Base-by-base conservation (phyloP, 2,329 filamentous ascomycete species). In the Ambrosiella cleistominuta region DNA sequence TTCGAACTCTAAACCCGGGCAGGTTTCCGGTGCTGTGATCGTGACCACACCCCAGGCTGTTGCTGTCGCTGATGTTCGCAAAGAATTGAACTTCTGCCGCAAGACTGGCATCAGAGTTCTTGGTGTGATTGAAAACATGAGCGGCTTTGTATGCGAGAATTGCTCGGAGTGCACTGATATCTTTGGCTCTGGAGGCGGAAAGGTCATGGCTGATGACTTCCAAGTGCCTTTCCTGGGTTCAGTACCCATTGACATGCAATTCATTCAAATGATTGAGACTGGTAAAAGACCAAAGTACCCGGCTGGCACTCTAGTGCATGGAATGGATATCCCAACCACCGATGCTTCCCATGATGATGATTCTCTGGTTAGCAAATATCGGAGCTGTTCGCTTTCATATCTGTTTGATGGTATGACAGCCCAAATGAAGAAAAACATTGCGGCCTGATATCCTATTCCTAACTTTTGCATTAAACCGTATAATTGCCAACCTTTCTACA, bases 61-160 rank as follows among this genome's bases (percentile, higher is more conserved):
- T 54, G 84, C 88, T 11, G 95, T 91, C 36, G 86, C 88, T 0
- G 93, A 98, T 67, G 93, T 98, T 42, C 84, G 88, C 66, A 96
- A 95, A 68, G 90, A 95, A 70, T 78, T 95, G 62, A 95, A 95
- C 68, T 95, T 96, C 67, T 96, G 90, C 71, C 75, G 75, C 56
- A 95, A 95, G 72, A 91, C 87, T 1, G 79, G 80, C 37, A 83
- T 95, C 54, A 75, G 77, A 1, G 81, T 94, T 40, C 74, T 97
- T 9, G 93, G 93, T 0, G 90, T 98, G 0, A 79, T 98, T 51
- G 93, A 98, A 72, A 98, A 98, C 68, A 97, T 98, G 93, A 85
- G 83, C 63, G 88, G 88, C 1, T 94, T 87, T 65, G 85, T 93
- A n/a, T 93, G 87, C 66, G 82, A 82, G 6, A 79, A 84, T 66